These are phyloP conservation scores for Chytriomyces sp. DNA, from an alignment of 192 early-diverging fungal species.

Conservation along the genomic window DNA sequence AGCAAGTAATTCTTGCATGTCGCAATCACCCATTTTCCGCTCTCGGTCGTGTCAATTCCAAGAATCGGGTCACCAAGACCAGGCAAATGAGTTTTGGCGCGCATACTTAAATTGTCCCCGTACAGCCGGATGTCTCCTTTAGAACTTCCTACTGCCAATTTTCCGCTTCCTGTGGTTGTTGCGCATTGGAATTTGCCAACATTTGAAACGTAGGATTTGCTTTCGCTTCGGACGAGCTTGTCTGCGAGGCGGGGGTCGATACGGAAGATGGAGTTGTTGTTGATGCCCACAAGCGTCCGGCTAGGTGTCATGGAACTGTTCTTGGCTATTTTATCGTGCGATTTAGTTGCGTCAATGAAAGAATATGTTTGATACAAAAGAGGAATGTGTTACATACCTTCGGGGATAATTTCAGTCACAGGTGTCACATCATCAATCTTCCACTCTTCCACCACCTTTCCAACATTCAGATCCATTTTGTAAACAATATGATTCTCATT, in stretches of 20 bases:
- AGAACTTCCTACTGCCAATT: constrained; percentile 77
- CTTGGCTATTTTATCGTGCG: constrained; percentile 58
- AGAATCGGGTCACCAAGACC: constrained; percentile 86
- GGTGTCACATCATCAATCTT: constrained; percentile 77
- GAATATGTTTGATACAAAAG: background rate
- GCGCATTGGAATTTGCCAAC: constrained; percentile 68
- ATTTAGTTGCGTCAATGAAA: too few species aligned
- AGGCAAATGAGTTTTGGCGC: constrained; percentile 87
- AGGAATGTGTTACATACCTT: background rate
- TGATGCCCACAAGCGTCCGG: constrained; percentile 80
- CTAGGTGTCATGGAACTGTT: constrained; percentile 77
- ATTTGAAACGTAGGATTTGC: constrained; percentile 73
- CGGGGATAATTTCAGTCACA: constrained; percentile 71
- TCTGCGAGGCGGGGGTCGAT: constrained; percentile 85
- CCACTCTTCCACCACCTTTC: constrained; percentile 95
- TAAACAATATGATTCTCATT: constrained; percentile 74
- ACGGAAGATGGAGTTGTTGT: constrained; percentile 81
- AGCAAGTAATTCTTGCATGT: constrained; percentile 87
- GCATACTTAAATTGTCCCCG: constrained; percentile 76
- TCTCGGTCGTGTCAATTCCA: constrained; percentile 87
- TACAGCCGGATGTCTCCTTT: constrained; percentile 92
- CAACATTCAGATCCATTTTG: constrained; percentile 89
- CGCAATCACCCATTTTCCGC: constrained; percentile 84
- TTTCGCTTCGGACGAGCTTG: constrained; percentile 73
- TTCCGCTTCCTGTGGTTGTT: constrained; percentile 78